phyloP scores from a whole-genome alignment of 2,329 filamentous ascomycete species.

The Dothistroma pini region DNA sequence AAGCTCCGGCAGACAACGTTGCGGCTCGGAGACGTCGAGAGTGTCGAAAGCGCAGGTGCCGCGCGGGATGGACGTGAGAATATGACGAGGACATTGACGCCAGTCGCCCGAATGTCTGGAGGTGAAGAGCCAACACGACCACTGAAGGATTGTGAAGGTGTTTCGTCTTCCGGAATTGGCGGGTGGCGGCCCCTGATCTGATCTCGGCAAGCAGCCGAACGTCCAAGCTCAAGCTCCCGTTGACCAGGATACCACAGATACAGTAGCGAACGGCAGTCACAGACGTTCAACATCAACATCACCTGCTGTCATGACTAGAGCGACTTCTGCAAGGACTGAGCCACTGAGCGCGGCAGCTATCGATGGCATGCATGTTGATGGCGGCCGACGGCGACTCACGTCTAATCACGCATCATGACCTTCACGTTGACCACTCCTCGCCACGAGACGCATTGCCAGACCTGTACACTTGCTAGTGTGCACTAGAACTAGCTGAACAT shows the following conservation, averaged over 20 bases:
- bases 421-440: background rate
- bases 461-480: too few relatives aligned
- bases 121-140: background rate
- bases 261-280: background rate
- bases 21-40: background rate
- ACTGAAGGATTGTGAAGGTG: background rate
- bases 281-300: background rate
- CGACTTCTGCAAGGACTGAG: too few relatives aligned
- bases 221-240: background rate
- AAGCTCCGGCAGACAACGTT: background rate
- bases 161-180: background rate
- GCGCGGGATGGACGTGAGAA: background rate
- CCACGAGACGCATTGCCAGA: background rate
- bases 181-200: background rate
- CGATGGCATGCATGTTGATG: too few relatives aligned
- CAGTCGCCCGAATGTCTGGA: background rate
- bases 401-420: background rate
- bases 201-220: background rate
- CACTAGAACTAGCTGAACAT: background rate
- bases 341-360: too few relatives aligned
- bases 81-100: background rate
- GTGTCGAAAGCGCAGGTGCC: background rate
- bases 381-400: too few relatives aligned
- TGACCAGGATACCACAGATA: background rate
- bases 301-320: too few relatives aligned